phyloP scores from a whole-genome alignment of 306 rosid genomes.

The Cercis canadensis region DNA sequence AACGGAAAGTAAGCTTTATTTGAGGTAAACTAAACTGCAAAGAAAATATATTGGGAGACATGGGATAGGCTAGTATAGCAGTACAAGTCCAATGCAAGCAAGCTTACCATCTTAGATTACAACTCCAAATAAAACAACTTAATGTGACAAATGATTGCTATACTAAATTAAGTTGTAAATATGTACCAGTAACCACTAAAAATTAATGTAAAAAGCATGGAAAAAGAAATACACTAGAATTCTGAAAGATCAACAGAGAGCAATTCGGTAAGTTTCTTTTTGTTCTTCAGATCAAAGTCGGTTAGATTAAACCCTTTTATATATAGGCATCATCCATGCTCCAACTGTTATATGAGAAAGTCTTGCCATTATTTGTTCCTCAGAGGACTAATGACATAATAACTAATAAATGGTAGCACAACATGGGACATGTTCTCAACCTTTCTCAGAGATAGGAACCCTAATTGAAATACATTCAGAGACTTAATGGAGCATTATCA shows the following conservation, averaged over 20 bases:
- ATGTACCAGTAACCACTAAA: no score
- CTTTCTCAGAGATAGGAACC: not conserved
- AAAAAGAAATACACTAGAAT: not conserved
- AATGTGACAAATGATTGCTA: no score
- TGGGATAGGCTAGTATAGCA: no score
- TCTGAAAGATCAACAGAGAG: not conserved
- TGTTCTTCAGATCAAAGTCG: not conserved
- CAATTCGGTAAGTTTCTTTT: not conserved
- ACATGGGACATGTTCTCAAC: not conserved
- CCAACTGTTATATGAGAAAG: not conserved
- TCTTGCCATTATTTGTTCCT: no score
- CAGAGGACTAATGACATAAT: not conserved
- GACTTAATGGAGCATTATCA: conserved; percentile 21
- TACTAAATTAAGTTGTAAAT: no score
- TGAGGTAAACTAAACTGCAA: no score
- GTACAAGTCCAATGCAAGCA: no score
- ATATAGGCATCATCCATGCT: not conserved
- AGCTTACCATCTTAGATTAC: no score
- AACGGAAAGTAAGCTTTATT: no score
- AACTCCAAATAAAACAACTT: no score
- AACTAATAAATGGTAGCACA: not conserved
- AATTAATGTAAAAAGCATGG: no score
- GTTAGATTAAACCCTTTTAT: not conserved
- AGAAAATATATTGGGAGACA: no score
- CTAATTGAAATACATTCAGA: not conserved